phyloP scores from a whole-genome alignment of 768 basidiomycete genomes.

The Rhodocollybia butyracea region DNA sequence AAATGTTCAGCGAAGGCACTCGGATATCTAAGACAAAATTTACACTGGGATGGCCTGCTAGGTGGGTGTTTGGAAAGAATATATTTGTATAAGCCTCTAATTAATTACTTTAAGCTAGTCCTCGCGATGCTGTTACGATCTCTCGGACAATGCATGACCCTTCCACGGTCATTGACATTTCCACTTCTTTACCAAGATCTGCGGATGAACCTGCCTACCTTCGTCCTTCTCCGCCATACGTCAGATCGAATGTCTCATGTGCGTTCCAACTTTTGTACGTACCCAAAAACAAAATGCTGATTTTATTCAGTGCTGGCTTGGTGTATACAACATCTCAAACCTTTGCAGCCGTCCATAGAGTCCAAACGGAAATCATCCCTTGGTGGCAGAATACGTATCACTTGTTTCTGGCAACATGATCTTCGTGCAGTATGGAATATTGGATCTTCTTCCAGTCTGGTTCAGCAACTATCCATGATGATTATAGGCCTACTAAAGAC shows the following conservation, averaged over 20 bases:
- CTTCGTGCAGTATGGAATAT: slow-evolving; percentile 85
- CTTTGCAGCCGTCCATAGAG: slow-evolving; percentile 29
- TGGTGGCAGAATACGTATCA: slow-evolving; percentile 61
- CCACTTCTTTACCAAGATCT: slow-evolving; percentile 91
- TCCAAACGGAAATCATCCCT: slow-evolving; percentile 33
- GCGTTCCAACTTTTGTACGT: slow-evolving; percentile 24
- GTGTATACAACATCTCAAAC: slow-evolving; percentile 76
- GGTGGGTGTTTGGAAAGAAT: slow-evolving; percentile 45
- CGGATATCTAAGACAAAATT: slow-evolving; percentile 89
- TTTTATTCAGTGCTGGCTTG: slow-evolving; percentile 71
- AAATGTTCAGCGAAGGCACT: slow-evolving; percentile 83
- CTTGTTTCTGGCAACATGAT: slow-evolving; percentile 96
- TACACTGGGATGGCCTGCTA: slow-evolving; percentile 94
- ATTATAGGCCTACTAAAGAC: slow-evolving; percentile 76
- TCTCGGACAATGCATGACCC: slow-evolving; percentile 80
- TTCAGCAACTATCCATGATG: slow-evolving; percentile 86
- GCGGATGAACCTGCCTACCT: slow-evolving; percentile 88
- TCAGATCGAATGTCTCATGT: slow-evolving; percentile 83
- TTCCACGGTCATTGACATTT: slow-evolving; percentile 82
- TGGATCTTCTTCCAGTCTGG: slow-evolving; percentile 57
- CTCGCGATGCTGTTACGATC: slow-evolving; percentile 92
- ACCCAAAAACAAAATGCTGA: slow-evolving; percentile 5
- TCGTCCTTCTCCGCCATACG: slow-evolving; percentile 87
- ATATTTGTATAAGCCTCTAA: background rate
- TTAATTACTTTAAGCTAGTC: slow-evolving; percentile 41